Evolutionary conservation across 164 flowering plant species (phyloP), one percentile per base, ranked within the genome.

Genomic region (Macadamia tetraphylla): DNA sequence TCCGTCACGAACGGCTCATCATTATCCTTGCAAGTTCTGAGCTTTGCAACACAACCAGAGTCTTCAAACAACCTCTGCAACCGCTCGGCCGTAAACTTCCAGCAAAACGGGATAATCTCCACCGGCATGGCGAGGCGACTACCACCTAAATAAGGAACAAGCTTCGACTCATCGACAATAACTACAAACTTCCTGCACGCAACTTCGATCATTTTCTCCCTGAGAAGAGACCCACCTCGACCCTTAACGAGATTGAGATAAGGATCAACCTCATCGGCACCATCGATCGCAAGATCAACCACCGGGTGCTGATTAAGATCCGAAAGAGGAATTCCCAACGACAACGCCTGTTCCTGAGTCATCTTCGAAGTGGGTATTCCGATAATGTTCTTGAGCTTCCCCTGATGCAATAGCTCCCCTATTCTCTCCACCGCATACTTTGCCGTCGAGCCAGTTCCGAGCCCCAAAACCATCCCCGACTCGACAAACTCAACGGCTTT

Each of bases 391-490:
- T 71, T 69, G 40, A 94, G 87, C 67, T 85, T 80, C 9, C 98
- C 98, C 42, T 76, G 82, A 0, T 64, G 75, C 7, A 94, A 42
- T 0, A 94, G 82, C 79, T 86, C 90, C 5, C 87, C 97, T 13
- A 91, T 89, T 6, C 86, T 82, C 30, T 74, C 83, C 9, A 94
- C 90, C 11, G 96, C 97, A 73, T 80, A 87, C 44, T 69, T 71
- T 32, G 98, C 96, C 9, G 98, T 94, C n/a, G 97, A 91, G 13
- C 98, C 98, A 3, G 98, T 94, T n/a, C 98, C 98, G 15, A 94
- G 76, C 13, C 97, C 98, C 12, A 94, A 56, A 31, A 94, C 93
- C 98, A 94, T 94, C 29, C 96, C 98, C 3, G 97, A 91, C 75
- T 89, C 77, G 11, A 94, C 96, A 52, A 77, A 88, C 71, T 89